phyloP scores from a whole-genome alignment of 2,329 filamentous ascomycete genomes.

The Teratosphaeria pseudoeucalypti region DNA sequence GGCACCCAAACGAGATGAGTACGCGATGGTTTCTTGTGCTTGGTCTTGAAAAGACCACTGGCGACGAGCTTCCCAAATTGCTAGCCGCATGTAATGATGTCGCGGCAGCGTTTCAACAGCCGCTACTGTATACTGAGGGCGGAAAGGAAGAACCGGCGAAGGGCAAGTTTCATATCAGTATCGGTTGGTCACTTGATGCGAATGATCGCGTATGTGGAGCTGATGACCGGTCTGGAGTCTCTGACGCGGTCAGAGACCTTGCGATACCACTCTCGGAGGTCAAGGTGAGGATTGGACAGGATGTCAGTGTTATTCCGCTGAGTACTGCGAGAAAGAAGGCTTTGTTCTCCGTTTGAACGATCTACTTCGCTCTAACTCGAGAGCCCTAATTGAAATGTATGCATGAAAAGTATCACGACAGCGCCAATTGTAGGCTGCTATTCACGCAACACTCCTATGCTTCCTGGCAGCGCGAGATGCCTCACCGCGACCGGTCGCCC shows the following conservation, averaged over 20 bases:
- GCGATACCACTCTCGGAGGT: slow-evolving; percentile 28
- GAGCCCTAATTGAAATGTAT: neutral
- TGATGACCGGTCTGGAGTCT: slow-evolving; percentile 12
- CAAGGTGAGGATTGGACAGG: slow-evolving; percentile 39
- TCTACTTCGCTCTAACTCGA: neutral
- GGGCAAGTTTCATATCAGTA: slow-evolving; percentile 65
- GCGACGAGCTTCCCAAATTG: slow-evolving; percentile 38
- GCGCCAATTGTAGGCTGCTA: neutral
- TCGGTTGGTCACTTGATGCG: slow-evolving; percentile 65
- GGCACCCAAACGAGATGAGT: slow-evolving; percentile 56
- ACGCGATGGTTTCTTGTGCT: slow-evolving; percentile 80
- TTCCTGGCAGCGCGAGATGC: neutral
- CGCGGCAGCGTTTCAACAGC: slow-evolving; percentile 52
- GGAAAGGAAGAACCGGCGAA: slow-evolving; percentile 9
- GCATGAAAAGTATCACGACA: neutral
- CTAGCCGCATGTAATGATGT: slow-evolving; percentile 57
- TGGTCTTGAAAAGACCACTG: slow-evolving; percentile 36
- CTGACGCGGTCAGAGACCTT: slow-evolving; percentile 5
- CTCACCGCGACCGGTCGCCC: too few relatives aligned
- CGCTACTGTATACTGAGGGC: slow-evolving; percentile 52
- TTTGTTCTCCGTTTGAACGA: neutral
- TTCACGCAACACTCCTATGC: neutral
- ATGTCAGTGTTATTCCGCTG: slow-evolving; percentile 13
- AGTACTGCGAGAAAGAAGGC: slow-evolving; percentile 1
- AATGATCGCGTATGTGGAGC: neutral